phyloP scores from a whole-genome alignment of 345 rosid species.

The Kandelia obovata region DNA sequence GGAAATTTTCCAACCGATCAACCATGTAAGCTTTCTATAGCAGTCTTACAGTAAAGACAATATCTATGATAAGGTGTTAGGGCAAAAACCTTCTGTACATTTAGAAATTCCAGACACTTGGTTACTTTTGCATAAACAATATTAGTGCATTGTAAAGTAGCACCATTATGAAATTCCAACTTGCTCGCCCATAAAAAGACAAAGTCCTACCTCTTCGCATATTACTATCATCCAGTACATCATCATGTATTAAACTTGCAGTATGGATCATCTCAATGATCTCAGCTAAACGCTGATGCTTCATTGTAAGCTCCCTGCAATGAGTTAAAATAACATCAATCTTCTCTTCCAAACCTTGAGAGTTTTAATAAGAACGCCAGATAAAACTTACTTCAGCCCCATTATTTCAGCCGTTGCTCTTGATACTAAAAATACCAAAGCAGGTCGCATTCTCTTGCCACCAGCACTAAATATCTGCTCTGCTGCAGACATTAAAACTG shows the following conservation, averaged over 20 bases:
- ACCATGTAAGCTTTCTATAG: not conserved
- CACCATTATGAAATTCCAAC: not conserved
- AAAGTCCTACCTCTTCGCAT: conserved; percentile 74
- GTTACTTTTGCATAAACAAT: not conserved
- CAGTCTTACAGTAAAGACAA: not conserved
- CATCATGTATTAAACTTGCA: conserved; percentile 96
- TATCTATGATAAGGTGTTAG: not conserved
- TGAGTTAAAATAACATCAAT: conserved; percentile 13
- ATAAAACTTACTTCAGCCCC: conserved; percentile 58
- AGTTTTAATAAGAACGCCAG: conserved; percentile 8
- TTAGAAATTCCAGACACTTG: not conserved
- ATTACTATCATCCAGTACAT: conserved; percentile 88
- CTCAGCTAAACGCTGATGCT: conserved; percentile 90
- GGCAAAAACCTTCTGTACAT: not conserved
- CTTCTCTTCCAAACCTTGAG: conserved; percentile 8
- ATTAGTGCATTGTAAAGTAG: not conserved
- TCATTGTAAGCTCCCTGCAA: conserved; percentile 68
- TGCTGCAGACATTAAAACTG: conserved; percentile 92
- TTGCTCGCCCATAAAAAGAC: not conserved
- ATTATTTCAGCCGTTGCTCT: conserved; percentile 82
- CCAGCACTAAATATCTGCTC: conserved; percentile 97
- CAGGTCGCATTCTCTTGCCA: conserved; percentile 97
- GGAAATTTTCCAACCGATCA: not conserved
- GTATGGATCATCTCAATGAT: conserved; percentile 98
- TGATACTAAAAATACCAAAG: conserved; percentile 88